phyloP scores from a whole-genome alignment of 2,329 filamentous ascomycete genomes.

The Ophiobolus disseminans region DNA sequence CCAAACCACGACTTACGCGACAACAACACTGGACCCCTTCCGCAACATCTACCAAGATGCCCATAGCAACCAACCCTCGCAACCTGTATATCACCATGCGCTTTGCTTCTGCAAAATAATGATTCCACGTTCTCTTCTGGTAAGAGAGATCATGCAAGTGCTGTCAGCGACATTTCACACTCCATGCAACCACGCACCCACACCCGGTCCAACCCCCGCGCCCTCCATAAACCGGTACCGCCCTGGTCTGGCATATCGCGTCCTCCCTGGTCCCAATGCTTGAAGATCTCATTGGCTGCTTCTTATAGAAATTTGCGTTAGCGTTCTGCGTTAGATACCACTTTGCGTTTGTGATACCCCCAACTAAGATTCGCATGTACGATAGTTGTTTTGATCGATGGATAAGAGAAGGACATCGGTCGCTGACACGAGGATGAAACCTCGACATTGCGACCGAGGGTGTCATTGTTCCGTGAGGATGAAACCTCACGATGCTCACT shows the following conservation, averaged over 20 bases:
- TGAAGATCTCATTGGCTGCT: constrained; percentile 5
- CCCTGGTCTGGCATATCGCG: constrained; percentile 1
- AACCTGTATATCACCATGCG: constrained; percentile 13
- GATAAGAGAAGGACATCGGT: neutral
- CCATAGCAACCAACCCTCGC: constrained; percentile 30
- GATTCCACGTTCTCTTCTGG: constrained; percentile 12
- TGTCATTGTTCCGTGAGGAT: constrained; percentile 3
- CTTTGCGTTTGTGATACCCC: constrained; percentile 8
- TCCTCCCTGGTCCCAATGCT: neutral
- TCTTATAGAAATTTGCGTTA: constrained; percentile 12
- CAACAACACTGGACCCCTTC: neutral
- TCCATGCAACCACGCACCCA: constrained; percentile 24
- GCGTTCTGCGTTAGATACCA: constrained; percentile 20
- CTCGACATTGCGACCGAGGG: neutral
- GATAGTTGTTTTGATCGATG: too few species aligned
- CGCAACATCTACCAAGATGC: constrained; percentile 23
- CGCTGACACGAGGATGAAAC: constrained; percentile 14
- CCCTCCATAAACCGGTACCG: constrained; percentile 4
- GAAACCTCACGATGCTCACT: constrained; percentile 9
- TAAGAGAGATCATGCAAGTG: constrained; percentile 30
- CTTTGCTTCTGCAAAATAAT: constrained; percentile 19
- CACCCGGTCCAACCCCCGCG: constrained; percentile 15
- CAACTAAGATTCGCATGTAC: neutral
- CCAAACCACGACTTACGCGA: neutral
- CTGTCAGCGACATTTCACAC: constrained; percentile 18